Base-by-base conservation (phyloP, 192 early-diverging fungal genomes). In the Powellomyces hirtus region DNA sequence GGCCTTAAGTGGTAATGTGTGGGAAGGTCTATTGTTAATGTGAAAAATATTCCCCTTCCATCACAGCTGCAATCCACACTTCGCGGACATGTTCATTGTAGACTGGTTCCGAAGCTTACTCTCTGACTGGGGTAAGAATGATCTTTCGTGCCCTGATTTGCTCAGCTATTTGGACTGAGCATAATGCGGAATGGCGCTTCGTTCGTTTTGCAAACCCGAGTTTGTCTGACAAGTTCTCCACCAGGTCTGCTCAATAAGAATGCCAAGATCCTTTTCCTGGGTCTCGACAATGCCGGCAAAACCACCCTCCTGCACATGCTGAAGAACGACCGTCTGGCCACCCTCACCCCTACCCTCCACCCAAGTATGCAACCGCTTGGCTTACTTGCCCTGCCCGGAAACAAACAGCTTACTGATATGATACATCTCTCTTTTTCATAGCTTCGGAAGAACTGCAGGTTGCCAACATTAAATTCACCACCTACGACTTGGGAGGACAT, bases 231-330 rank as follows among this genome's bases (percentile, higher is more conserved):
- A 14, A 6, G n/a, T 53, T 42, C 16, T 16, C 3, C 36, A 59
- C 42, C 77, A 98, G 96, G 97, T 71, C 87, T 99, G 74, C 80
- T 95, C 75, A 98, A 99, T 83, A 99, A 99, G 84, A 97, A 94
- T 78, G 97, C 95, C 59, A 98, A 96, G 81, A 94, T 99, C 72
- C 83, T 99, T 53, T 99, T 99, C 83, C 87, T 99, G 55, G 97
- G 97, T 60, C 87, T 99, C 46, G 97, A 99, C 79, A 96, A 96
- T 82, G 94, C 94, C 61, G 94, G 94, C 62, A 99, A 99, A 83
- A 99, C 97, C 2, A 99, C 97, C 51, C 84, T 99, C 20, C 86
- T 99, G 57, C 97, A 99, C 84, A 96, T 99, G 93, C 86, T 99
- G 72, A 99, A 99, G 87, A 99, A 95, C 79, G 95, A 97, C 78